A percentile compares a stretch with the other conserved stretches of the same genome.
Conservation (phyloP, 2,329 filamentous ascomycete genomes). For the Penicillium polonicum region DNA sequence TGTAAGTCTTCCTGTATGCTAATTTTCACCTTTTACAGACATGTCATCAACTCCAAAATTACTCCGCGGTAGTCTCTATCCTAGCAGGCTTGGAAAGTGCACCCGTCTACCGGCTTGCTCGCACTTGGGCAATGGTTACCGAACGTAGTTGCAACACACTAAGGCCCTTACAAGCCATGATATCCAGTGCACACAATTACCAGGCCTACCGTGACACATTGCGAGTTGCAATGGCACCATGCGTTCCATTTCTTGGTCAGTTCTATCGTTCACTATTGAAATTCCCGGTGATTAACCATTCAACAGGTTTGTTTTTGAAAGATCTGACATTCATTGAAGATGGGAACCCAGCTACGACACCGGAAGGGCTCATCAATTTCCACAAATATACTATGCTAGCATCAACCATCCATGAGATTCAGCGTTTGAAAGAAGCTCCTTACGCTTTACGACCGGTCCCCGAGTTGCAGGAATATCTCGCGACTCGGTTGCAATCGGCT, state of each 20-base stretch:
- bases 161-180: slow-evolving; percentile 82
- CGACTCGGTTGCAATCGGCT: too few relatives aligned
- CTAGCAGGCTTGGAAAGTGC: slow-evolving; percentile 89
- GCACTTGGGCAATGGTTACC: slow-evolving; percentile 89
- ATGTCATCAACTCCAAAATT: too few relatives aligned
- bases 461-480: too few relatives aligned
- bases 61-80: slow-evolving; percentile 65
- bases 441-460: too few relatives aligned
- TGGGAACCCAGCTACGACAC: slow-evolving; percentile 88
- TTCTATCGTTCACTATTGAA: slow-evolving; percentile 13
- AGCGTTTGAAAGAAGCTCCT: too few relatives aligned
- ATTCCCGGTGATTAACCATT: not conserved
- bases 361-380: slow-evolving; percentile 73
- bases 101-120: slow-evolving; percentile 62
- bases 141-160: slow-evolving; percentile 71
- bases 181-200: slow-evolving; percentile 93
- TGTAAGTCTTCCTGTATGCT: too few relatives aligned
- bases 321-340: slow-evolving; percentile 96
- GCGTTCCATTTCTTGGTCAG: slow-evolving; percentile 81
- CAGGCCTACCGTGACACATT: slow-evolving; percentile 60
- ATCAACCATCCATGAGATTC: too few relatives aligned
- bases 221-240: slow-evolving; percentile 84
- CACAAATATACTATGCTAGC: slow-evolving; percentile 21
- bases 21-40: too few relatives aligned
- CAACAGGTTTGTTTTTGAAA: slow-evolving; percentile 80